Base-by-base conservation (phyloP, 352 stramenopile species). In the Phytophthora parvispora region DNA sequence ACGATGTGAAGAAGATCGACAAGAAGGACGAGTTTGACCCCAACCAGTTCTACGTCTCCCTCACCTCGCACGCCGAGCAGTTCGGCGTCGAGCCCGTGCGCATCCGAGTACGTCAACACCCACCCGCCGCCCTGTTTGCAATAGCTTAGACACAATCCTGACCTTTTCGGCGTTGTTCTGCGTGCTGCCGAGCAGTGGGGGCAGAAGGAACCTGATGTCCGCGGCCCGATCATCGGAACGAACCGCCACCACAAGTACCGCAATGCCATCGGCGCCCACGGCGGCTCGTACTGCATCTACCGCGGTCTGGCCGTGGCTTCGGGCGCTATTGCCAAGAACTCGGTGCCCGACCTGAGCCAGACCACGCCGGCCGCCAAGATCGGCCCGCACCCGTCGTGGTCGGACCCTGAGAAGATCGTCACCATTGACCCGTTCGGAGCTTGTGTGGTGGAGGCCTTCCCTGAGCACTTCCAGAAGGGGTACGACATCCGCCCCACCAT, bases 401-500 rank as follows among this genome's bases (percentile, higher is more conserved):
- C 77, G 4, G 95, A 99, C 78, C 93, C 96, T 0, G 97, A 98
- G 64, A 99, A 99, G 80, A 89, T 92, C 45, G 87, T 94, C 51
- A 94, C 87, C 9, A 90, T 94, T 60, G 87, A 94, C 58, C 88
- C 86, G 16, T 93, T 92, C 50, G 87, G 86, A 22, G 87, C 90
- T 65, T 88, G 95, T 32, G 83, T 94, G 29, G 62, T 90, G 18
- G 81, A 98, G 51, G 89, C 84, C 18, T 99, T 99, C 77, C 80
- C 82, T 0, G 88, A 97, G 65, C 98, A 98, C 78, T 94, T 99
- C 60, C 76, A 98, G 47, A 99, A 99, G 75, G 97, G 98, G 42
- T 99, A 99, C 74, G 97, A 99, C 72, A 98, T 99, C 66, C 96
- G 97, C 28, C 98, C 98, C 1, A 99, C 98, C 4, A 99, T 99